Conservation (phyloP, 768 basidiomycete species). For the Termitomyces sp. region DNA sequence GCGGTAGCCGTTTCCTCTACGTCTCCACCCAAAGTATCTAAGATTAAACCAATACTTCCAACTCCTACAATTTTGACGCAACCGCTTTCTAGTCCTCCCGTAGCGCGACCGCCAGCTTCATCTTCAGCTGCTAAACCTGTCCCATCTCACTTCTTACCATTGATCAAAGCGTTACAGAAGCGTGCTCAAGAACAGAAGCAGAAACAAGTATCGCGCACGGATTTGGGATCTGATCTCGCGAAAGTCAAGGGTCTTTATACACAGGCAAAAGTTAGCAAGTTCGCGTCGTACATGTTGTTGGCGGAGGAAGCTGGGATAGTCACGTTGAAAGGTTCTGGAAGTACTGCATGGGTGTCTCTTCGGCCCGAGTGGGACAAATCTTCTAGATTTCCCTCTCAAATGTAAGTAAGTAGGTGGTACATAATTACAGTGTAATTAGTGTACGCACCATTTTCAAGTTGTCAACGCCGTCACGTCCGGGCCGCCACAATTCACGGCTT, state of each 20-base stretch:
- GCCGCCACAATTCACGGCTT: no score
- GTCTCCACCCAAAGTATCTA: background rate
- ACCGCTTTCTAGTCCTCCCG: background rate
- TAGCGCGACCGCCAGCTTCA: background rate
- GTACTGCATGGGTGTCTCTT: constrained; percentile 19
- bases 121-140: background rate
- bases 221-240: constrained; percentile 18
- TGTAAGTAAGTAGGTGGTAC: background rate
- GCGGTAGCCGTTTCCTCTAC: background rate
- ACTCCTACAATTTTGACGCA: background rate
- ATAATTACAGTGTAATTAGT: no score
- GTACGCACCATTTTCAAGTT: no score
- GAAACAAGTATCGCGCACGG: background rate
- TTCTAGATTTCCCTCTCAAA: background rate
- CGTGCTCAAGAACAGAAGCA: background rate
- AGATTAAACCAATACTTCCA: background rate
- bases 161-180: constrained; percentile 6
- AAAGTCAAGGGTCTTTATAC: constrained; percentile 16
- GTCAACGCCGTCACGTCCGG: no score
- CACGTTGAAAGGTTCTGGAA: constrained; percentile 15
- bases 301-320: constrained; percentile 22
- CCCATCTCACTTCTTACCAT: constrained; percentile 5
- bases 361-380: constrained; percentile 15
- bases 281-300: constrained; percentile 19
- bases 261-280: constrained; percentile 18